A percentile compares a stretch with the other conserved stretches of the same genome.
These are phyloP conservation scores for Colletotrichum gloeosporioides DNA, from an alignment of 2,329 filamentous ascomycete species.

Conservation along the genomic window DNA sequence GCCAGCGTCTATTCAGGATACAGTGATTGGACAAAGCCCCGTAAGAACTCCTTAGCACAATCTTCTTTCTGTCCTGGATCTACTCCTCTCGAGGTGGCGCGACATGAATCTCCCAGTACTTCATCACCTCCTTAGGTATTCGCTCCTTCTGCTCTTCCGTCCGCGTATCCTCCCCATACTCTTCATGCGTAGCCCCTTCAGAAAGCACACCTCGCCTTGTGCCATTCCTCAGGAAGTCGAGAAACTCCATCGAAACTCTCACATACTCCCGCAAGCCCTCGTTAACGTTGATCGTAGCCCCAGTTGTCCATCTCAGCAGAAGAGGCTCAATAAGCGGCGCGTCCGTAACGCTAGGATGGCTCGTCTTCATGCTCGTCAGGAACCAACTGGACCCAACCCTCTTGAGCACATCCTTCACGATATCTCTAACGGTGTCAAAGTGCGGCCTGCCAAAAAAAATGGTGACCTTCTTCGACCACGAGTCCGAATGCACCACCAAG, in stretches of 20 bases:
- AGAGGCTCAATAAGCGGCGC: conserved; percentile 68
- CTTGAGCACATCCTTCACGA: conserved; percentile 44
- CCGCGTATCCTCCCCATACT: conserved; percentile 44
- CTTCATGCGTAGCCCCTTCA: conserved; percentile 50
- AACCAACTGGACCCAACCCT: conserved; percentile 56
- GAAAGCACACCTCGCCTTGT: conserved; percentile 52
- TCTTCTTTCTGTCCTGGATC: neutral
- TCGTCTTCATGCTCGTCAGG: conserved; percentile 57
- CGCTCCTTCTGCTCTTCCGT: conserved; percentile 34
- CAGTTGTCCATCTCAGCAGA: conserved; percentile 65
- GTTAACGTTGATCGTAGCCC: conserved; percentile 61
- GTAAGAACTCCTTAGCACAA: too few species aligned
- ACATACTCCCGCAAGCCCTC: conserved; percentile 67
- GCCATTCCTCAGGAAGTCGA: conserved; percentile 50
- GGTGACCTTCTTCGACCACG: conserved; percentile 63
- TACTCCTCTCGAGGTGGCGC: conserved; percentile 7
- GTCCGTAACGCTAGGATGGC: conserved; percentile 71
- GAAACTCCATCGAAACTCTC: conserved; percentile 60
- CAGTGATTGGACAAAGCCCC: neutral
- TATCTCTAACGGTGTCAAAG: conserved; percentile 65
- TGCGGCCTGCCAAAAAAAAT: conserved; percentile 69
- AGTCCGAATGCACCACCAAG: conserved; percentile 67
- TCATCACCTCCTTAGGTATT: conserved; percentile 37
- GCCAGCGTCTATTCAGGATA: neutral
- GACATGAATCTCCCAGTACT: conserved; percentile 50